Base-by-base conservation (phyloP, 78 protist species). In the Dictyostelium purpureum region DNA sequence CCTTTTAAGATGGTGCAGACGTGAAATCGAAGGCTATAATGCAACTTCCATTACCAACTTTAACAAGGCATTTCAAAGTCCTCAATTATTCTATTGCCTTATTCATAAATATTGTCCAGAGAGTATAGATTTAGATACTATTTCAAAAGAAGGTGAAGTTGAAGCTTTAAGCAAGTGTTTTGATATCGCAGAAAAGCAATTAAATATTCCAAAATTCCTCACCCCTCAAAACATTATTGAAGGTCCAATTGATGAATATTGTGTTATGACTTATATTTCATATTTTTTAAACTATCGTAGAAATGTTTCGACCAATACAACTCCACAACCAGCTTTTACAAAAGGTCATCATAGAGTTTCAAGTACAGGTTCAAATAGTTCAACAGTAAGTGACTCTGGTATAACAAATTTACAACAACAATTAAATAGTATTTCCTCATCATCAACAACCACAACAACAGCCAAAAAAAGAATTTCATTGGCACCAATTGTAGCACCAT, bases 1-100 rank as follows among this genome's bases (percentile, higher is more conserved):
- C 40, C 38, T 85, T 21, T 18, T 85, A 16, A 59, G 92, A 19
- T 85, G 92, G 92, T 85, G 92, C 73, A 26, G 82, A 42, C 63
- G 70, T 14, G 92, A 85, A 24, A 67, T 85, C 2, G 92, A 85
- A 31, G 57, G 43, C 1, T 70, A 73, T 45, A 40, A 47, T 6
- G 51, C 33, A n/a, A 49, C 56, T 9, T 11, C 76, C 5, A 51
- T 85, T 24, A 85, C 83, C 11, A 85, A 85, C 57, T 85, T 85
- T 51, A 74, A 67, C 52, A 85, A 85, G 26, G 54, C 82, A 18
- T 85, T 85, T 51, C 92, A 85, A 47, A 85, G 77, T 35, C 69
- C 76, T 2, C 92, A 85, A 45, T 16, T 85, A 6, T 85, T 85
- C 37, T 56, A 70, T 28, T 73, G 59, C 7, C 80, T 85, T 26